Base-by-base conservation (phyloP, 2,329 filamentous ascomycete species). In the Metarhizium humberi region DNA sequence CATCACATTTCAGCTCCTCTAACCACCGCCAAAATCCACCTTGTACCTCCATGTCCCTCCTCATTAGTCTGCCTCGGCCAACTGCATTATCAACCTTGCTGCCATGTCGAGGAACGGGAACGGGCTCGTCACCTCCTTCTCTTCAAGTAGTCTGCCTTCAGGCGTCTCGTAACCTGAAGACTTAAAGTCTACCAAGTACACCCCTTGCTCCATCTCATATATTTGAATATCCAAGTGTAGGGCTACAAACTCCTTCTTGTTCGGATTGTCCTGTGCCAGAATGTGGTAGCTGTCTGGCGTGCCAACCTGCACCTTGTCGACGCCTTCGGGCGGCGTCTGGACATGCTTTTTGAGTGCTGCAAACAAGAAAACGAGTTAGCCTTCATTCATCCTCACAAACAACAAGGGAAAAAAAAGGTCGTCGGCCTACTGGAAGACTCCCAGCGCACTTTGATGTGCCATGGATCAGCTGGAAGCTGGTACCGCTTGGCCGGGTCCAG, bases 161-260 rank as follows among this genome's bases (percentile, higher is more conserved):
- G 76, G 66, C 50, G 80, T 90, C 74, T 99, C 94, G 72, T 99
- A 99, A 20, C 94, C 94, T 14, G 94, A 92, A 69, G 92, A 97
- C 69, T 96, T 97, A 78, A 99, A 99, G 70, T 99, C 94, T 51
- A 99, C 94, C 59, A 99, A 86, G 71, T 92, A 97, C 61, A 94
- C 92, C 55, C 89, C 87, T 56, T 85, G 84, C 69, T 97, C 92
- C 76, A 97, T 91, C 67, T 91, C 87, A 71, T 96, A 96, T 52
- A 96, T 86, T 69, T 96, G 94, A 60, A 99, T 96, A 61, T 95
- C 92, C 68, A 99, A 84, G 67, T 96, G 94, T 65, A 97, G 87
- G 67, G 88, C 92, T n/a, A 95, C 85, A 55, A 88, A 87, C 60
- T 90, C 83, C 53, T 71, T 74, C 51, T 75, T 73, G 29, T 71